These are phyloP conservation scores for Ocimum tenuiflorum DNA, from an alignment of 257 asterid species.

Conservation along the genomic window DNA sequence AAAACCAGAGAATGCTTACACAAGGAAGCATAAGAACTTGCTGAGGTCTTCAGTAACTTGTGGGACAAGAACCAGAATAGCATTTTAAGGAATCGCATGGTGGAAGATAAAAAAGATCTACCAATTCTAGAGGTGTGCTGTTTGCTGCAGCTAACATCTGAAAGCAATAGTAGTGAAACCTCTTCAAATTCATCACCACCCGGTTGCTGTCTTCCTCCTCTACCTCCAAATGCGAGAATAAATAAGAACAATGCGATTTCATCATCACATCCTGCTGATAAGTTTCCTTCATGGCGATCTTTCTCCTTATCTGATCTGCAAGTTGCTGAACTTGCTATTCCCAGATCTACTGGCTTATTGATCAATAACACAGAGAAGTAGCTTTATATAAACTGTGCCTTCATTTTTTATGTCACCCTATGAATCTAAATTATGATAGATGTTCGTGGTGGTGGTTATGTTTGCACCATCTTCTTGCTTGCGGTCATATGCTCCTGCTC, in stretches of 20 bases:
- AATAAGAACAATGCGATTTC: slow-evolving; percentile 26
- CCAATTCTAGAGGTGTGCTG: slow-evolving; percentile 47
- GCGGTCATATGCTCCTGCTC: slow-evolving; percentile 20
- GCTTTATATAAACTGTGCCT: slow-evolving; percentile 13
- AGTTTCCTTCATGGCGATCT: slow-evolving; percentile 55
- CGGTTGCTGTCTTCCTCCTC: slow-evolving; percentile 54
- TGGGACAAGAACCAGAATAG: slow-evolving; percentile 46
- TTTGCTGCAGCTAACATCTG: slow-evolving; percentile 40
- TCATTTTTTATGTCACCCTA: slow-evolving; percentile 39
- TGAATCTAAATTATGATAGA: slow-evolving; percentile 35
- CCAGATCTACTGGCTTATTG: slow-evolving; percentile 31
- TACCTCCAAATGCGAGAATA: slow-evolving; percentile 62
- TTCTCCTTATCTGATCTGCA: slow-evolving; percentile 72
- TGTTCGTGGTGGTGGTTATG: slow-evolving; percentile 61
- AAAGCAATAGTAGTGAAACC: slow-evolving; percentile 43
- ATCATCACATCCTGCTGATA: slow-evolving; percentile 40
- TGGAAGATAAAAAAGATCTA: slow-evolving; percentile 48
- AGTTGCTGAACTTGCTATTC: slow-evolving; percentile 35
- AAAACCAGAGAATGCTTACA: slow-evolving; percentile 60
- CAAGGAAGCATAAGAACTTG: slow-evolving; percentile 62
- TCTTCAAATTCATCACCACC: slow-evolving; percentile 52
- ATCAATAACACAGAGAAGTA: slow-evolving; percentile 24
- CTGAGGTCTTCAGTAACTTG: slow-evolving; percentile 40
- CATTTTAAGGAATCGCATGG: slow-evolving; percentile 30
- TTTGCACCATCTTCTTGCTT: slow-evolving; percentile 27